Base-by-base conservation (phyloP, 2,329 filamentous ascomycete genomes). In the Ophiostoma sp. region DNA sequence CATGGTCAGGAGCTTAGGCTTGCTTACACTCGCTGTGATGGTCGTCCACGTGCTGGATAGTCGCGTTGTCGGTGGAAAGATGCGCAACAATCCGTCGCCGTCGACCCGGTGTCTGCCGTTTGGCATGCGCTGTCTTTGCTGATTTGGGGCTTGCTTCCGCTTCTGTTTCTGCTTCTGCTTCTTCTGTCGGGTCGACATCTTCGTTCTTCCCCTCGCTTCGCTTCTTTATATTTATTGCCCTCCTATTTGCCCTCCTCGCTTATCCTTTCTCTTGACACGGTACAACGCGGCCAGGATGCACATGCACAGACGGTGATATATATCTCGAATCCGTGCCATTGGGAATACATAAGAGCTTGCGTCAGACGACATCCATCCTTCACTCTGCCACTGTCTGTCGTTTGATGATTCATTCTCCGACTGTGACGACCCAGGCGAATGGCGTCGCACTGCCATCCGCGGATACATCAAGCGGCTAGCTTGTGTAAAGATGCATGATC, bases 11-110 rank as follows among this genome's bases (percentile, higher is more conserved):
- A n/a, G 5, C 17, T 48, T 8, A 57, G 10, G 52, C 8, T 57
- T n/a, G 20, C 52, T 57, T 15, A 57, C 52, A 27, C 48, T 41
- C 4, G 62, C 60, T 15, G 67, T 62, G 7, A 70, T 67, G 10
- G 13, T 44, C 35, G 64, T 67, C 69, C 69, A 70, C 1, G 10
- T 35, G 35, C 48, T 48, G 10, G 36, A 17, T 1, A 41, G 20
- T 10, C 17, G n/a, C 3, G 27, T 27, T 5, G 68, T 23, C 57
- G 27, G 48, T 36, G 44, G 67, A 20, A 68, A 31, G 23, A 68
- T 10, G 17, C 44, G 31, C 13, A 15, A 27, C 8, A 35, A 15
- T 15, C 48, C 20, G 20, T 36, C 31, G 27, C 15, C 3, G 36
- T 33, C 23, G 48, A 13, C 52, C 1, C 11, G 52, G 8, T 57